Base-by-base conservation (phyloP, 306 rosid species). In the Sindora glabra region DNA sequence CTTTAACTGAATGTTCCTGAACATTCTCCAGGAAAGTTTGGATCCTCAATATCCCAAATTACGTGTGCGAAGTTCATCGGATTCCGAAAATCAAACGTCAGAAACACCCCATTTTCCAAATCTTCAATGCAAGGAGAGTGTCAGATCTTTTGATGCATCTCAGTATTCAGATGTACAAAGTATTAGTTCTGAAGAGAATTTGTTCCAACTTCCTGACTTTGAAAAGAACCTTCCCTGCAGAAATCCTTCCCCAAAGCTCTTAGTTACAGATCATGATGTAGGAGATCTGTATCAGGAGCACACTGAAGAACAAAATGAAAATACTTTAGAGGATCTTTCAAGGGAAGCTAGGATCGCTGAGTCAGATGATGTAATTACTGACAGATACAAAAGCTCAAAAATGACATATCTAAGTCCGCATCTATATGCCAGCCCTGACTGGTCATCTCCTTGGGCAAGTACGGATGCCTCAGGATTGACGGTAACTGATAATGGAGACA, bases 331-430 rank as follows among this genome's bases (percentile, higher is more conserved):
- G 51, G 90, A 80, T 18, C 55, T 48, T 55, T 86, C 90, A 75
- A 86, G 69, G 82, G 99, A 86, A 68, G 95, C 80, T 67, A 81
- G 84, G 53, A 86, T 95, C 79, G 77, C 82, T 77, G 97, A 82
- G 76, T 70, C 68, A 57, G 94, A 80, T 59, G 85, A 80, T 39
- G 21, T 69, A 12, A 42, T 60, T 51, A 41, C 66, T 62, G 67
- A 70, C 56, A 72, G 77, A 59, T 72, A 70, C 13, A 23, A 26
- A 64, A 75, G 32, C 24, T 54, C 86, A 38, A 73, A 79, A 47
- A 58, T 27, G 4, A 67, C 69, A 62, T 76, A 63, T 68, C 74
- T 74, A 48, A 76, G 78, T 68, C 72, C 72, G 62, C 72, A 62
- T 45, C 60, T 70, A 59, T 78, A 74, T 58, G 23, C 55, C 39